phyloP scores from a whole-genome alignment of 352 stramenopile species.

The Blastocystis sp. region DNA sequence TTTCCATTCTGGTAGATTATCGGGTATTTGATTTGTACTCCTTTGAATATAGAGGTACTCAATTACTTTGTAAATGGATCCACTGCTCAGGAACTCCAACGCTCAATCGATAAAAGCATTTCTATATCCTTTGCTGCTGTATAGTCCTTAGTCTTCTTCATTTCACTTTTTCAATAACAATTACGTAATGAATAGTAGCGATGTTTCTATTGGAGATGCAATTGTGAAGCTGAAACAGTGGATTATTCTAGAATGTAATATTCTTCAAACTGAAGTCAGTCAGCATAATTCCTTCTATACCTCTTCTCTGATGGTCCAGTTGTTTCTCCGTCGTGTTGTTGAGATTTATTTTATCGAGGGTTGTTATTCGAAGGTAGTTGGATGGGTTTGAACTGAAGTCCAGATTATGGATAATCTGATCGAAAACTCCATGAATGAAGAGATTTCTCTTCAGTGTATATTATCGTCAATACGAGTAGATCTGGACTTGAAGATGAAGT shows the following conservation, averaged over 20 bases:
- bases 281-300: background rate
- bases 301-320: conserved; percentile 30
- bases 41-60: conserved; percentile 14
- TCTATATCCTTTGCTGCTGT: conserved; percentile 8
- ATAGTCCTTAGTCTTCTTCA: background rate
- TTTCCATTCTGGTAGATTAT: conserved; percentile 29
- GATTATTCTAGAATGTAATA: conserved; percentile 2
- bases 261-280: background rate
- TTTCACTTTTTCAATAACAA: conserved; percentile 56
- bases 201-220: conserved; percentile 3
- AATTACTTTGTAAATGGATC: conserved; percentile 2
- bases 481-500: background rate
- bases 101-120: conserved; percentile 13
- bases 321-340: conserved; percentile 54
- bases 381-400: background rate
- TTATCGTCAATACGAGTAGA: conserved; percentile 15
- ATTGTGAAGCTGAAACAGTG: background rate
- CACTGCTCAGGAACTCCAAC: background rate
- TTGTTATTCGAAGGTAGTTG: conserved; percentile 9
- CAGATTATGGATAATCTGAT: conserved; percentile 28
- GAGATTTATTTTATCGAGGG: conserved; percentile 48
- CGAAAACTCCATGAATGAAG: conserved; percentile 20
- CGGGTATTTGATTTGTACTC: background rate
- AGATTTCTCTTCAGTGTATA: conserved; percentile 30
- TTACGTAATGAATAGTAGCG: conserved; percentile 26